These are phyloP conservation scores for Phyllosticta paracitricarpa DNA, from an alignment of 2,329 filamentous ascomycete genomes.

Conservation along the genomic window DNA sequence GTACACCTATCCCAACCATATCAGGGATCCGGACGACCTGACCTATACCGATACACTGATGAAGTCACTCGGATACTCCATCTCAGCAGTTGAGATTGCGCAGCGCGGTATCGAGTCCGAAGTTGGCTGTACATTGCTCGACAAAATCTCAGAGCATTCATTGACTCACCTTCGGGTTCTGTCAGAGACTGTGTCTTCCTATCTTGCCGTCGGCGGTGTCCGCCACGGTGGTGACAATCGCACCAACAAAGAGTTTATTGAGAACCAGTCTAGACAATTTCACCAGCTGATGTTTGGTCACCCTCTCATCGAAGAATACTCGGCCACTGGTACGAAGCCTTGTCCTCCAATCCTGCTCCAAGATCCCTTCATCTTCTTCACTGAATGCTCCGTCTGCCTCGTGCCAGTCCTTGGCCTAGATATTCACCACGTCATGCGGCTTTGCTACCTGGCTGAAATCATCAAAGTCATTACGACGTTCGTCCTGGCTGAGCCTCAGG, in stretches of 20 bases:
- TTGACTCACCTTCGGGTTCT: slow-evolving; percentile 82
- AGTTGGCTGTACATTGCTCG: slow-evolving; percentile 60
- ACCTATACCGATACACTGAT: slow-evolving; percentile 50
- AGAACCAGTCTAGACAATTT: slow-evolving; percentile 60
- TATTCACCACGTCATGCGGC: slow-evolving; percentile 65
- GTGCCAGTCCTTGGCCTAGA: slow-evolving; percentile 59
- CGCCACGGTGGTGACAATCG: slow-evolving; percentile 46
- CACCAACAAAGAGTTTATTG: slow-evolving; percentile 57
- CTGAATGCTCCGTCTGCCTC: slow-evolving; percentile 65
- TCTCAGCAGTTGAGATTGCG: slow-evolving; percentile 81
- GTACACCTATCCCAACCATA: slow-evolving; percentile 33
- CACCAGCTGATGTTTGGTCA: slow-evolving; percentile 61
- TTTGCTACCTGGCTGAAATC: slow-evolving; percentile 87
- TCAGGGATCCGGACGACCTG: slow-evolving; percentile 34
- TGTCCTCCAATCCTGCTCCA: slow-evolving; percentile 50
- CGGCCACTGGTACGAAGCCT: slow-evolving; percentile 32
- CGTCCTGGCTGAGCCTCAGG: slow-evolving; percentile 16
- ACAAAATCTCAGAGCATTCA: slow-evolving; percentile 73
- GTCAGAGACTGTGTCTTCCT: slow-evolving; percentile 79
- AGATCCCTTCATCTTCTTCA: slow-evolving; percentile 72
- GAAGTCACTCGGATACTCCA: slow-evolving; percentile 67
- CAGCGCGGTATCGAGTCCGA: slow-evolving; percentile 74
- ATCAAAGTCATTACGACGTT: slow-evolving; percentile 64
- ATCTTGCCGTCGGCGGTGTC: slow-evolving; percentile 66
- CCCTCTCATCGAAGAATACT: slow-evolving; percentile 29